phyloP scores from a whole-genome alignment of 1,284 basidiomycete species.

The Blastosporella zonata region DNA sequence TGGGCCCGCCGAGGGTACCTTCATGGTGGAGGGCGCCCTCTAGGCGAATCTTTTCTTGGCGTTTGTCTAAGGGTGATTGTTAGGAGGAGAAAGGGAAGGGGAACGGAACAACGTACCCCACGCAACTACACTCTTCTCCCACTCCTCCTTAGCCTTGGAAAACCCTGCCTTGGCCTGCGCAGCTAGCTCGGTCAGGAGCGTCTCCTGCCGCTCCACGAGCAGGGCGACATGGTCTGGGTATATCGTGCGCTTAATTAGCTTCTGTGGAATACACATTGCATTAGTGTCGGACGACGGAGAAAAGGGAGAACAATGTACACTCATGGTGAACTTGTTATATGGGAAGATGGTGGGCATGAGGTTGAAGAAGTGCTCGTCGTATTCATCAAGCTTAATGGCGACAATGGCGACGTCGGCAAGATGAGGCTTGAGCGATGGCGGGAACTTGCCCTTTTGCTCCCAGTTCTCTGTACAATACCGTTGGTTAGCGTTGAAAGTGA shows the following conservation, averaged over 20 bases:
- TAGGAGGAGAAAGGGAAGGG: background rate
- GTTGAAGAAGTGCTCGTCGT: conserved; percentile 90
- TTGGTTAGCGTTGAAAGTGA: background rate
- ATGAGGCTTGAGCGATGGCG: conserved; percentile 72
- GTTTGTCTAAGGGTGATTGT: conserved; percentile 42
- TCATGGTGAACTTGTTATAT: conserved; percentile 91
- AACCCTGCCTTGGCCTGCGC: conserved; percentile 62
- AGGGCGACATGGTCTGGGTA: conserved; percentile 66
- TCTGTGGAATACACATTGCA: conserved; percentile 39
- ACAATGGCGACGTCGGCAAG: conserved; percentile 72
- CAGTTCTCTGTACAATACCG: conserved; percentile 48
- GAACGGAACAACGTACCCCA: conserved; percentile 52
- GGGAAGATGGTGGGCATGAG: conserved; percentile 86
- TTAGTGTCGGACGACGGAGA: background rate
- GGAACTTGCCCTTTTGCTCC: conserved; percentile 86
- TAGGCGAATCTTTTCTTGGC: conserved; percentile 51
- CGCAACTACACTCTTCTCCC: conserved; percentile 58
- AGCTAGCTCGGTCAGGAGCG: conserved; percentile 57
- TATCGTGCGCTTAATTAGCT: conserved; percentile 79
- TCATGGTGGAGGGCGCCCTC: too few relatives aligned
- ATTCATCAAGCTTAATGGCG: conserved; percentile 83
- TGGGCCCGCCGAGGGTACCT: too few relatives aligned
- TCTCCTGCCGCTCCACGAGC: conserved; percentile 61
- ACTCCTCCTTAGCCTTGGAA: conserved; percentile 66
- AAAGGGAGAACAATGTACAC: conserved; percentile 37